Evolutionary conservation across 2,329 filamentous ascomycete genomes (phyloP), one percentile per base, ranked within the genome.

Genomic region (Sporothrix brasiliensis): DNA sequence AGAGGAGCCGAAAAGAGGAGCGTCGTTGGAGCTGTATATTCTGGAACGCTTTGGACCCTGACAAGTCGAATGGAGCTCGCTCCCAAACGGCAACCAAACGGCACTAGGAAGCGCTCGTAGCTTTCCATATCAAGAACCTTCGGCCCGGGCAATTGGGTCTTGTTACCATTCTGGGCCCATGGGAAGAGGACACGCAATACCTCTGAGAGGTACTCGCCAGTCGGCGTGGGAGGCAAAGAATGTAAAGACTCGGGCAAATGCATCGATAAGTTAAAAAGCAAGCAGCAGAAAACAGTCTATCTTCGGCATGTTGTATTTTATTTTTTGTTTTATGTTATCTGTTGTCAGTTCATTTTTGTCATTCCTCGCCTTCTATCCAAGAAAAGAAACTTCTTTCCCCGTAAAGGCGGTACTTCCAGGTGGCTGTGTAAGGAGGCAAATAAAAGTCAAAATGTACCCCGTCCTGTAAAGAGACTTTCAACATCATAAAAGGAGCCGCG

Each of bases 381-480:
- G 39, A 41, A 24, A 41, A 24, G n/a, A 24, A 61, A 61, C 56
- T 47, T 61, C 4, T 61, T 27, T 24, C 9, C 21, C 9, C n/a
- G 39, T 47, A 24, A 47, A 44, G 39, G 13, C 21, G 4, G 58
- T 49, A 24, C 24, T 34, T 50, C 27, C 30, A 13, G 6, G 44
- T 65, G 61, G 61, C 44, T 65, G 44, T 65, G 61, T 30, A 65
- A 49, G 41, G 60, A 65, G 60, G 60, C 60, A 30, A 49, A 47
- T 6, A 49, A 47, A 27, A 30, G 24, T 27, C 21, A 19, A 65
- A 30, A 24, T 30, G 21, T 34, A 9, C 34, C 34, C 34, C 34
- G 5, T 34, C 34, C 34, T 34, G 7, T 19, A 9, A 27, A 47
- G 13, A 50, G 44, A 50, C 24, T 30, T 49, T 49, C 41, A 34